Evolutionary conservation across 345 rosid genomes (phyloP), one percentile per base, ranked within the genome.

Genomic region (Psidium guajava): DNA sequence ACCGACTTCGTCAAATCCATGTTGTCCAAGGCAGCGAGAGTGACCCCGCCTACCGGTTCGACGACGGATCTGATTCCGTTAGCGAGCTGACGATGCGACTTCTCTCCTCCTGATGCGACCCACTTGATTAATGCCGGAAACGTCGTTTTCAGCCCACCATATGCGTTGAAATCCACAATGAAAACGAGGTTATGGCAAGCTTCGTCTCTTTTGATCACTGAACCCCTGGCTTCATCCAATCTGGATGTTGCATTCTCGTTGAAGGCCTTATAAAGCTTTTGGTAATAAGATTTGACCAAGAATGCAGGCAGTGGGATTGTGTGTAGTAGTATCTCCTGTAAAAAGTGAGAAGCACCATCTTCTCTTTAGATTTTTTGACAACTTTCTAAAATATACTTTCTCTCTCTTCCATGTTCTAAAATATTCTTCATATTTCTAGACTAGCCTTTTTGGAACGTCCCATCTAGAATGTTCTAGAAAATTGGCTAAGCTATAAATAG

Each of bases 121-220:
- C 92, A 88, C 86, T 90, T 89, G 89, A 92, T 86, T 81, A 92
- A 5, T 3, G 87, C 54, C 0, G 94, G 94, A 32, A 92, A 90
- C 9, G 55, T 14, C 6, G 83, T n/a, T 59, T 90, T 89, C 61
- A 86, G 22, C 4, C 92, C 94, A 4, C 93, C 93, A 44, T 88
- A 91, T 2, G 92, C 84, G 25, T 89, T 92, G 7, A 92, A 91
- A 16, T 80, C 82, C 4, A 87, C 84, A 2, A 90, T 42, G 83
- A 91, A 92, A 2, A 92, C 86, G 11, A 90, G 84, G 85, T 91
- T 92, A 56, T 91, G 91, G 55, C 93, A 92, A n/a, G 94, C 92
- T 85, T 91, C 93, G 0, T 88, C 90, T 83, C 85, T 85, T 53
- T 57, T 5, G 8, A 91, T 84, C 28, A 91, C 91, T 0, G 88